Conservation (phyloP, 768 basidiomycete species). For the Psilocybe subaeruginosa region DNA sequence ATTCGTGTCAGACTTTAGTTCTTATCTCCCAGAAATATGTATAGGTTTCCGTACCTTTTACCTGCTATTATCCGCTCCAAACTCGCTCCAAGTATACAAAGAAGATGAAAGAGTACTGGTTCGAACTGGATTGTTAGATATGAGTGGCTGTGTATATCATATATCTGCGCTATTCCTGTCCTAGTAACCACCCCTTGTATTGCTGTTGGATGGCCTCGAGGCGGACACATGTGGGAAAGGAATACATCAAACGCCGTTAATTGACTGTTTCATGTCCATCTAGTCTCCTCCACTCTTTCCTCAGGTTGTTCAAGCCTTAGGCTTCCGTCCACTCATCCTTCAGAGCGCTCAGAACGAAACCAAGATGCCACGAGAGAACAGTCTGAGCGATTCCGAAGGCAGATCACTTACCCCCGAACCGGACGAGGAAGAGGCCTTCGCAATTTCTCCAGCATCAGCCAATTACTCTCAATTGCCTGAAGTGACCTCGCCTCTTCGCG, state of each 20-base stretch:
- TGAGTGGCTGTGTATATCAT: not conserved
- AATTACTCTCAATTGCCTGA: slow-evolving; percentile 10
- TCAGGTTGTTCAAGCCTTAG: not conserved
- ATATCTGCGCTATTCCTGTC: not conserved
- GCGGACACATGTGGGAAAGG: slow-evolving; percentile 6
- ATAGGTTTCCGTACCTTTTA: no score
- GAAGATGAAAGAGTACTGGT: no score
- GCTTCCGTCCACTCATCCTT: not conserved
- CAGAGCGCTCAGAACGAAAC: not conserved
- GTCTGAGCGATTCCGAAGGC: slow-evolving; percentile 66
- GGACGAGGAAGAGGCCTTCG: slow-evolving; percentile 33
- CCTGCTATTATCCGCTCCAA: no score
- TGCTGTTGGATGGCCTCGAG: not conserved
- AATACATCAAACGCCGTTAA: not conserved
- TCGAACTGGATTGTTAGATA: no score
- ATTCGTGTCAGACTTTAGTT: no score
- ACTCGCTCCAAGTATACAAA: no score
- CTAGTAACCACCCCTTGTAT: not conserved
- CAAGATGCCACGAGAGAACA: slow-evolving; percentile 69
- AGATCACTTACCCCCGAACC: slow-evolving; percentile 70
- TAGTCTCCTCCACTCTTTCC: not conserved
- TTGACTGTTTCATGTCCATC: not conserved
- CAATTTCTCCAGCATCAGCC: slow-evolving; percentile 9
- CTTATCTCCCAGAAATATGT: no score
- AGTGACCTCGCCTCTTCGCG: not conserved